phyloP scores from a whole-genome alignment of 495 filamentous ascomycete genomes.

The Penicillium roqueforti region DNA sequence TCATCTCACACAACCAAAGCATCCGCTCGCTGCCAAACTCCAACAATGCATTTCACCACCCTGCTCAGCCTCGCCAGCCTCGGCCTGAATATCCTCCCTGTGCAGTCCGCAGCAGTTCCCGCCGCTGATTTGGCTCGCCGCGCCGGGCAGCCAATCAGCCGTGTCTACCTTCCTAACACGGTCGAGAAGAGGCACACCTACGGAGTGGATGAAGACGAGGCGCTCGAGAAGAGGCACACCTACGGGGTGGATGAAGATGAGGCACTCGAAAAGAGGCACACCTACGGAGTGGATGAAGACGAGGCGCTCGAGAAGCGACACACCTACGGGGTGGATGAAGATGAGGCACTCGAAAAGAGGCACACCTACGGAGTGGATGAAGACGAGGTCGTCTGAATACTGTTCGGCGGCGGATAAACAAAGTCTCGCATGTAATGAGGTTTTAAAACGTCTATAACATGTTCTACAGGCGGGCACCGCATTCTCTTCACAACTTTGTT shows the following conservation, averaged over 20 bases:
- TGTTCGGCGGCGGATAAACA: neutral
- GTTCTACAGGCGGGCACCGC: neutral
- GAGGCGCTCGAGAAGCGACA: neutral
- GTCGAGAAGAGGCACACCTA: neutral
- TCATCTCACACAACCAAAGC: neutral
- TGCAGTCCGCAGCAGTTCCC: constrained; percentile 1
- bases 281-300: neutral
- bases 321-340: neutral
- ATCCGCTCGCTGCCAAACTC: neutral
- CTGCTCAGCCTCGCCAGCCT: neutral
- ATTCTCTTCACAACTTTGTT: neutral
- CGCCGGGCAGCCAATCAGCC: neutral
- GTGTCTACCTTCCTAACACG: neutral
- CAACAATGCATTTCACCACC: neutral
- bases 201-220: neutral
- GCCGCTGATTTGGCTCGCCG: neutral
- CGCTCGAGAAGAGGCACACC: neutral
- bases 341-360: neutral
- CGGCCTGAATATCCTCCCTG: neutral
- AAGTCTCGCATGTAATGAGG: neutral
- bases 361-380: neutral
- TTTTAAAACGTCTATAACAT: neutral
- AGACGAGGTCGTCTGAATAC: neutral
- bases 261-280: neutral
- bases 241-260: neutral